Evolutionary conservation across 2,329 filamentous ascomycete species (phyloP).

Genomic region (Exophiala spinifera): DNA sequence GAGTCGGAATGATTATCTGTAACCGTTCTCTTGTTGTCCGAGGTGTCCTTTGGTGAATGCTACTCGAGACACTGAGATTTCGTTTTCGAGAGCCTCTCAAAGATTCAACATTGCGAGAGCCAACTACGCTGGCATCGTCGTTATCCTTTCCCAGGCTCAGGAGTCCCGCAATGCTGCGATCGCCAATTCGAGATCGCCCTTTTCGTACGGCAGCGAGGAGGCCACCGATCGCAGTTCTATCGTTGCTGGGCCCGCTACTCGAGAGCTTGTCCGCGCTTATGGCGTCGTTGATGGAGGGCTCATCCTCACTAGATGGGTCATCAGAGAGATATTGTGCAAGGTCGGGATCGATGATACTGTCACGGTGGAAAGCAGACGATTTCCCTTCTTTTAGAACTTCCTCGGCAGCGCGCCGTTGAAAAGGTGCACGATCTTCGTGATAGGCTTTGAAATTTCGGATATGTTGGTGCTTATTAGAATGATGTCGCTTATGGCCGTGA

Average conservation of each 20-base stretch:
- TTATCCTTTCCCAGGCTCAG: slow-evolving; percentile 66
- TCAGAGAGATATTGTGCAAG: slow-evolving; percentile 94
- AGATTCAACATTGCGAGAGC: slow-evolving; percentile 56
- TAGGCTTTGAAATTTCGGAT: slow-evolving; percentile 70
- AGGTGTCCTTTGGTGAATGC: slow-evolving; percentile 70
- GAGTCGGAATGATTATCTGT: slow-evolving; percentile 40
- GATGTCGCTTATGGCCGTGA: slow-evolving; percentile 72
- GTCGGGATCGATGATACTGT: slow-evolving; percentile 97
- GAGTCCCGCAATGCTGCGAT: slow-evolving; percentile 70
- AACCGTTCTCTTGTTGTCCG: slow-evolving; percentile 59
- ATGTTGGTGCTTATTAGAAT: slow-evolving; percentile 82
- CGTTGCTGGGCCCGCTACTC: slow-evolving; percentile 65
- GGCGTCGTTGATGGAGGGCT: slow-evolving; percentile 83
- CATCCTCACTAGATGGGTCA: slow-evolving; percentile 85
- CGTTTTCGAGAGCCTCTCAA: slow-evolving; percentile 67
- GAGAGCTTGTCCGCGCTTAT: slow-evolving; percentile 64
- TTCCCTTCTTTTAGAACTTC: slow-evolving; percentile 63
- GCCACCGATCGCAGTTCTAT: slow-evolving; percentile 69
- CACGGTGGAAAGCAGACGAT: slow-evolving; percentile 91
- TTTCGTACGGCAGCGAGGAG: slow-evolving; percentile 72
- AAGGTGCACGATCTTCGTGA: slow-evolving; percentile 80
- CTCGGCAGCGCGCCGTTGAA: slow-evolving; percentile 70
- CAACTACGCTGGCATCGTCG: slow-evolving; percentile 61
- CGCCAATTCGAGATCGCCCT: slow-evolving; percentile 66
- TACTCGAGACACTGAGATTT: slow-evolving; percentile 81